Evolutionary conservation across 2,329 filamentous ascomycete genomes (phyloP).

Genomic region (Arthrobotrys conoides): DNA sequence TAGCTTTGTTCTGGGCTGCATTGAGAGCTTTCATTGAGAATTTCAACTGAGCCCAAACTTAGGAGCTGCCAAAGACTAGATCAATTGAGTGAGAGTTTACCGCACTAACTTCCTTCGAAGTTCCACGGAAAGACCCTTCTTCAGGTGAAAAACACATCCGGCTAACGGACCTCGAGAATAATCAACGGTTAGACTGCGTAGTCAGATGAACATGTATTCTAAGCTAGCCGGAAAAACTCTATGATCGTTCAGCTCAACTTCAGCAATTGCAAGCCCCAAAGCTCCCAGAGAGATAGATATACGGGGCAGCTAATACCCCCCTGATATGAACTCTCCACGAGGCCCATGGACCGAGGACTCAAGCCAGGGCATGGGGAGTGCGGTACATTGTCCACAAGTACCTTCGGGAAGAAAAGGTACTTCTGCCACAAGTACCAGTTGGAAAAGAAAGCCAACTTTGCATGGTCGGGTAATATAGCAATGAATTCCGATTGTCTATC

Average conservation of each 20-base stretch:
- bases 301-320: not conserved
- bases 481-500: conserved; percentile 16
- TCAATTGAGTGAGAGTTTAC: no score
- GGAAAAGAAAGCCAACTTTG: conserved; percentile 1
- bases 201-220: conserved; percentile 6
- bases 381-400: conserved; percentile 54
- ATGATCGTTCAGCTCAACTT: not conserved
- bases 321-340: not conserved
- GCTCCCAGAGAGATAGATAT: not conserved
- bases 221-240: not conserved
- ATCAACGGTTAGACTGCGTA: not conserved
- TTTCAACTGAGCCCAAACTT: no score
- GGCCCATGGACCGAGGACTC: conserved; percentile 3
- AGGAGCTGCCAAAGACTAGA: no score
- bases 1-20: no score
- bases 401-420: conserved; percentile 47
- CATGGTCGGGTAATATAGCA: conserved; percentile 30
- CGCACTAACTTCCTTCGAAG: no score
- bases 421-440: conserved; percentile 36
- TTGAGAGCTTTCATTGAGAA: no score
- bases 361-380: conserved; percentile 12
- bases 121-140: not conserved
- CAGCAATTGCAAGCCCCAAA: not conserved
- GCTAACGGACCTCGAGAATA: not conserved
- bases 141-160: not conserved